Conservation (phyloP, 805 yeast species). For the Candida parachauliodes region DNA sequence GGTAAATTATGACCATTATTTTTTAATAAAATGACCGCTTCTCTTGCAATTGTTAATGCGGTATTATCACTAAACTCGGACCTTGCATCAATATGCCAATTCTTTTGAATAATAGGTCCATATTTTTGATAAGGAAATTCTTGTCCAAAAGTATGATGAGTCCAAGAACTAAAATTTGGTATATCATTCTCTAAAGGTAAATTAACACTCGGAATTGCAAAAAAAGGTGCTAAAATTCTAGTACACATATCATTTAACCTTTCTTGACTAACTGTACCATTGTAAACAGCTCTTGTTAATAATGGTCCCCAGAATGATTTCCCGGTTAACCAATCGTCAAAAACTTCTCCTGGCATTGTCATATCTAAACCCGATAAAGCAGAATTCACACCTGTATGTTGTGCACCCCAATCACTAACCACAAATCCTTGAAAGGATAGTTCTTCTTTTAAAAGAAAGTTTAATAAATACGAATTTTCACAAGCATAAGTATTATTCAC, state of each 20-base stretch:
- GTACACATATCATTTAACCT: conserved; percentile 62
- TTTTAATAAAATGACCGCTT: conserved; percentile 54
- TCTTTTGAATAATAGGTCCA: conserved; percentile 52
- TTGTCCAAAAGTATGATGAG: conserved; percentile 52
- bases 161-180: conserved; percentile 60
- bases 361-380: conserved; percentile 61
- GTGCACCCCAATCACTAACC: conserved; percentile 68
- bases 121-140: conserved; percentile 49
- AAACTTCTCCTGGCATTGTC: conserved; percentile 61
- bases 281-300: conserved; percentile 51
- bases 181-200: conserved; percentile 39
- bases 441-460: conserved; percentile 55
- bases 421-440: conserved; percentile 66
- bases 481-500: conserved; percentile 58
- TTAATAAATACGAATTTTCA: conserved; percentile 54
- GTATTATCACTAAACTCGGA: conserved; percentile 44
- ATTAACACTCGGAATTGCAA: conserved; percentile 35
- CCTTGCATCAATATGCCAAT: conserved; percentile 54
- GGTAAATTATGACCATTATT: conserved; percentile 52
- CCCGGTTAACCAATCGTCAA: conserved; percentile 51
- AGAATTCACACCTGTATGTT: conserved; percentile 53
- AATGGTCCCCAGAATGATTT: conserved; percentile 57
- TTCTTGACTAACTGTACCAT: conserved; percentile 50
- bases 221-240: conserved; percentile 56
- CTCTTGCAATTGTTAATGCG: conserved; percentile 52